Evolutionary conservation across 192 early-diverging fungal genomes (phyloP).

Genomic region (Chytriomyces hyalinus): DNA sequence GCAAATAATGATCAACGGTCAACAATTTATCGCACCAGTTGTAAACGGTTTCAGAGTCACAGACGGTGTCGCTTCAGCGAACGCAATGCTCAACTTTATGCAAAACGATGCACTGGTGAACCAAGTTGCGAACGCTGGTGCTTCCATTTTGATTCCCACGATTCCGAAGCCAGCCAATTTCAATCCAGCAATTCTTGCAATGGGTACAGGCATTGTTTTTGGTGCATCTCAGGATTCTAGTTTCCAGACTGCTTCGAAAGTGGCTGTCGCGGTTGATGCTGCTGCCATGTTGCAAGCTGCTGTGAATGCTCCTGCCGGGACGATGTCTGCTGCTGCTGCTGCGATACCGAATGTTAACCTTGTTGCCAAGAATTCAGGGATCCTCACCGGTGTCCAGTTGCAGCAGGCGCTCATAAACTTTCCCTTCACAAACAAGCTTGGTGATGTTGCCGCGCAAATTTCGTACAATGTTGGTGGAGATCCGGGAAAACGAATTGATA

Average conservation of each 20-base stretch:
- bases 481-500: background rate
- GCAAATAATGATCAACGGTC: slow-evolving; percentile 24
- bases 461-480: slow-evolving; percentile 4
- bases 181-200: slow-evolving; percentile 12
- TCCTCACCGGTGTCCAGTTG: slow-evolving; percentile 1
- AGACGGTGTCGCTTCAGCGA: slow-evolving; percentile 14
- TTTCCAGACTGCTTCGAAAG: slow-evolving; percentile 8
- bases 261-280: slow-evolving; percentile 11
- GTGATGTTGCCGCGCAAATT: slow-evolving; percentile 3
- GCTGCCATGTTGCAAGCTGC: slow-evolving; percentile 9
- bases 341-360: slow-evolving; percentile 13
- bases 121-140: slow-evolving; percentile 21
- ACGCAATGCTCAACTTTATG: slow-evolving; percentile 20
- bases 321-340: background rate
- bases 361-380: slow-evolving; percentile 11
- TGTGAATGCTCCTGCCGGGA: background rate
- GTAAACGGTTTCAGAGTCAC: slow-evolving; percentile 30
- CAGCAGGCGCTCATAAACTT: slow-evolving; percentile 1
- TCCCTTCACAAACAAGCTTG: slow-evolving; percentile 35
- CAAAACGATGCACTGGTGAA: slow-evolving; percentile 24
- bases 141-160: slow-evolving; percentile 14
- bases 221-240: slow-evolving; percentile 28
- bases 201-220: slow-evolving; percentile 16
- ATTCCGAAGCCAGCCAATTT: slow-evolving; percentile 28
- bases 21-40: slow-evolving; percentile 20